Conservation (phyloP, 2,329 filamentous ascomycete species). For the Cytospora piceicola region DNA sequence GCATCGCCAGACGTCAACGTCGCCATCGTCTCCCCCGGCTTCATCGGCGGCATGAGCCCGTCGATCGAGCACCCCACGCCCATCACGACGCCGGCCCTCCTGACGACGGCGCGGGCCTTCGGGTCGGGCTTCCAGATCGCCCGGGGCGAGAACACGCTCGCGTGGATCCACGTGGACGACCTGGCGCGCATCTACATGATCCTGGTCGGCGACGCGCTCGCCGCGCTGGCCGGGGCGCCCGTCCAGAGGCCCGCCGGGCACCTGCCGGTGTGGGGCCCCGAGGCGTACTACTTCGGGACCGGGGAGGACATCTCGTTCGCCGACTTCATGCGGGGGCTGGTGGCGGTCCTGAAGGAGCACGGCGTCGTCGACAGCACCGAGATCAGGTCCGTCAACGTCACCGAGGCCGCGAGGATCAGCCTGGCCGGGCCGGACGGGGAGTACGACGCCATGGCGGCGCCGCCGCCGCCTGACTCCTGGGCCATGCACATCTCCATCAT, state of each 20-base stretch:
- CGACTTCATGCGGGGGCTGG: slow-evolving; percentile 26
- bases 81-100: slow-evolving; percentile 27
- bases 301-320: slow-evolving; percentile 28
- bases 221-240: slow-evolving; percentile 25
- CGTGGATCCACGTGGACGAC: slow-evolving; percentile 32
- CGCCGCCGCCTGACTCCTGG: slow-evolving; percentile 32
- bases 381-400: slow-evolving; percentile 28
- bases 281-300: slow-evolving; percentile 33
- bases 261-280: slow-evolving; percentile 30
- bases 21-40: slow-evolving; percentile 31
- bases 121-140: slow-evolving; percentile 30
- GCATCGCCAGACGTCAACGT: slow-evolving; percentile 28
- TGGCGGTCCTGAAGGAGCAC: slow-evolving; percentile 24
- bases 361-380: slow-evolving; percentile 28
- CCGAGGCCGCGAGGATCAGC: slow-evolving; percentile 30
- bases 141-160: slow-evolving; percentile 30
- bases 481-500: slow-evolving; percentile 32
- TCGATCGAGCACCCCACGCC: slow-evolving; percentile 24
- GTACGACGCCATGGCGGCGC: slow-evolving; percentile 31
- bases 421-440: slow-evolving; percentile 27
- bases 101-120: slow-evolving; percentile 31
- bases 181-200: slow-evolving; percentile 30
- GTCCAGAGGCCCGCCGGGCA: not conserved
- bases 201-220: slow-evolving; percentile 30
- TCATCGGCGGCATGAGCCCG: slow-evolving; percentile 26